These are phyloP conservation scores for Yamagishiella unicocca DNA, from an alignment of 139 green algal species.

Conservation along the genomic window DNA sequence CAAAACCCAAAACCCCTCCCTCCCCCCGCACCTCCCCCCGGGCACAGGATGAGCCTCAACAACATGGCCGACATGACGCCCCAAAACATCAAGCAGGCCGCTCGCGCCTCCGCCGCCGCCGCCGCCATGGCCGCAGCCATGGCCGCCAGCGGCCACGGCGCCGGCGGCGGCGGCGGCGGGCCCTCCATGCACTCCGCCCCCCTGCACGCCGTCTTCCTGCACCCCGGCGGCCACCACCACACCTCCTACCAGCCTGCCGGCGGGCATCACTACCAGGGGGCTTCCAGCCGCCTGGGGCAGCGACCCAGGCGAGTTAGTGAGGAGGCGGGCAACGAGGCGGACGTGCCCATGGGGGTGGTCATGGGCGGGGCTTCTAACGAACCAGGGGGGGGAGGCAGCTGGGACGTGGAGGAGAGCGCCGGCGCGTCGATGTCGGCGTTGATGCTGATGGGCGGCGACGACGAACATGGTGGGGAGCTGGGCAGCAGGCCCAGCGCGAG, in stretches of 20 bases:
- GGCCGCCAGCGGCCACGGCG: background rate
- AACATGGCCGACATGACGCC: conserved; percentile 38
- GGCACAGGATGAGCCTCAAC: conserved; percentile 24
- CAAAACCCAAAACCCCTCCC: too few relatives aligned
- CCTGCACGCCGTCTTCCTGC: conserved; percentile 1
- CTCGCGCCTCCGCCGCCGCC: background rate
- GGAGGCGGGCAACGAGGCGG: background rate
- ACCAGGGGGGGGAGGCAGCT: background rate
- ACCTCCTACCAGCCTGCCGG: background rate
- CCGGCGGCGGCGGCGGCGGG: background rate
- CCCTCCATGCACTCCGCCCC: conserved; percentile 6
- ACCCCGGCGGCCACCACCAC: background rate
- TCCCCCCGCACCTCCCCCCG: background rate
- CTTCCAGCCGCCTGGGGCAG: background rate
- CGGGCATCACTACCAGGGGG: background rate
- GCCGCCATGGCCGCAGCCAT: conserved; percentile 7
- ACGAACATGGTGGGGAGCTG: too few relatives aligned
- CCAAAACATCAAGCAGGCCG: background rate
- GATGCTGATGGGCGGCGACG: background rate
- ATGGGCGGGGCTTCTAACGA: conserved; percentile 1
- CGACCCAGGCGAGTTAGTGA: background rate
- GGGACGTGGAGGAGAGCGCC: background rate
- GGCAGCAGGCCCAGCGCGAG: too few relatives aligned
- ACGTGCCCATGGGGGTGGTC: background rate
- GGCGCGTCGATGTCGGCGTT: background rate